A percentile compares a stretch with the other conserved stretches of the same genome.
These are phyloP conservation scores for Nicotiana undulata DNA, from an alignment of 257 asterid genomes.

Conservation along the genomic window DNA sequence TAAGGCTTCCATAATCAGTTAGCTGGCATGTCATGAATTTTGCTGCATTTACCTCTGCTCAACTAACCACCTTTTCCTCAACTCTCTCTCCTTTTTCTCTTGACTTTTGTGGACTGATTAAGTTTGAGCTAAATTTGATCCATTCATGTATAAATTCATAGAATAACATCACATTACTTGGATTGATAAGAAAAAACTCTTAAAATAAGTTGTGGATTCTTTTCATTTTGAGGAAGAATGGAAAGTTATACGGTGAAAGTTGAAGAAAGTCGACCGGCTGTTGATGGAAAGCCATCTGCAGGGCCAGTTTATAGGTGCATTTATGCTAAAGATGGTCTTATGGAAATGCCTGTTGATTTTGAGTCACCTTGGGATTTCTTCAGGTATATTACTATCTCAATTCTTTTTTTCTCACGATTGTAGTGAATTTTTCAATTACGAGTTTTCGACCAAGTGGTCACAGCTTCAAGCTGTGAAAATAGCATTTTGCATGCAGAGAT, in stretches of 20 bases:
- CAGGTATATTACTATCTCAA: slow-evolving; percentile 29
- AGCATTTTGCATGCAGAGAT: no score
- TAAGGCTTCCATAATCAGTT: slow-evolving; percentile 25
- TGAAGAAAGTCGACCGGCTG: slow-evolving; percentile 40
- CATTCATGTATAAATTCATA: background rate
- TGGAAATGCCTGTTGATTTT: slow-evolving; percentile 38
- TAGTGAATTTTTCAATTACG: no score
- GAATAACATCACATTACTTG: background rate
- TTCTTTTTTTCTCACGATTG: background rate
- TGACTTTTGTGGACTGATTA: background rate
- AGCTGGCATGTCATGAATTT: slow-evolving; percentile 21
- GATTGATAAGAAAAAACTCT: background rate
- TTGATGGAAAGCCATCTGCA: slow-evolving; percentile 49
- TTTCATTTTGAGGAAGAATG: slow-evolving; percentile 20
- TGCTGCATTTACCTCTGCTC: slow-evolving; percentile 18
- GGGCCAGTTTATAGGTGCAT: slow-evolving; percentile 69
- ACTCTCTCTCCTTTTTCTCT: background rate
- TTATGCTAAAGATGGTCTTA: slow-evolving; percentile 58
- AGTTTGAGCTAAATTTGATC: background rate
- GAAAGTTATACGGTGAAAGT: slow-evolving; percentile 52
- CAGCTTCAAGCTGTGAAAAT: no score
- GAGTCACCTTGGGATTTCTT: slow-evolving; percentile 81
- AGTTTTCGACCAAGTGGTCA: no score
- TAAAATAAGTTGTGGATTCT: background rate
- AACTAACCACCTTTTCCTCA: background rate